These are phyloP conservation scores for Sporothrix mexicana DNA, from an alignment of 2,329 filamentous ascomycete species.

Conservation along the genomic window DNA sequence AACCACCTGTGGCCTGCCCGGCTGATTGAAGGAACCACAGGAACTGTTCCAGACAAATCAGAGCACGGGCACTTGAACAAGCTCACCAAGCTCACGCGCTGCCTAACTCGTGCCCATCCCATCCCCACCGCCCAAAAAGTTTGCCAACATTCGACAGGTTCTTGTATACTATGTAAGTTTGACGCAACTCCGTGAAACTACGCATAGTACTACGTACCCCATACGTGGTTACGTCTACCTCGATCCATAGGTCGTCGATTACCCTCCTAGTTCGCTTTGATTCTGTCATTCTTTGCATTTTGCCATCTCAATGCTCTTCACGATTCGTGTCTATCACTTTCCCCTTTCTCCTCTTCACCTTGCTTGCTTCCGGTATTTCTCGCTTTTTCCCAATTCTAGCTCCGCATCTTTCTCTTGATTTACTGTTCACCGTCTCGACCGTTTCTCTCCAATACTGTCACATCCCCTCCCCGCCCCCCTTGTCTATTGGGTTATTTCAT, in stretches of 20 bases:
- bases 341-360: not conserved
- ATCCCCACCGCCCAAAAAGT: not conserved
- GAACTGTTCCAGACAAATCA: not conserved
- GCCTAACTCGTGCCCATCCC: slow-evolving; percentile 5
- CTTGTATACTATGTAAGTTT: not conserved
- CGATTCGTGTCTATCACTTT: not conserved
- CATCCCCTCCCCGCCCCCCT: not conserved
- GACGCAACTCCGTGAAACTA: not conserved
- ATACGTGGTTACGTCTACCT: not conserved
- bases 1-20: not conserved
- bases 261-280: not conserved
- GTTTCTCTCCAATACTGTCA: not conserved
- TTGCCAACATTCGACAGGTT: not conserved
- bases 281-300: not conserved
- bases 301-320: slow-evolving; percentile 2
- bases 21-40: not conserved
- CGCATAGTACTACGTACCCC: not conserved
- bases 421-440: not conserved
- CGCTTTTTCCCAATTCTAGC: not conserved
- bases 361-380: slow-evolving; percentile 5
- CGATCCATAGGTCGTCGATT: not conserved
- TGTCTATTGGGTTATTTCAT: slow-evolving; percentile 8
- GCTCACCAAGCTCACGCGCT: slow-evolving; percentile 15
- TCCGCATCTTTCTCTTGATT: slow-evolving; percentile 18
- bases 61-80: not conserved